Base-by-base conservation (phyloP, 192 early-diverging fungal genomes). In the Coemansia sp. region DNA sequence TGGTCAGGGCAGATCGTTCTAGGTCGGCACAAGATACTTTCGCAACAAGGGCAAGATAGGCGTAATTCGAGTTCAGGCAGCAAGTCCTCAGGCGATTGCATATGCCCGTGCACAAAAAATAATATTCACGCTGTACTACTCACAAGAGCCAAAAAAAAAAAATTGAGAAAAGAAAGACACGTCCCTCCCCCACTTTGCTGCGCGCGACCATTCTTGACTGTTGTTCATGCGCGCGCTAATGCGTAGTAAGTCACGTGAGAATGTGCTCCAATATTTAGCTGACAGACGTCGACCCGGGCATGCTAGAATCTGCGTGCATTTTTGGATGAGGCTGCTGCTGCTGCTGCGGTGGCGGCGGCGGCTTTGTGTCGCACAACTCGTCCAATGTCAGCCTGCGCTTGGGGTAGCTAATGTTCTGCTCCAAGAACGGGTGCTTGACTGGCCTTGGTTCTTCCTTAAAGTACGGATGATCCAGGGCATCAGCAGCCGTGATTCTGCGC, bases 391-490 rank as follows among this genome's bases (percentile, higher is more conserved):
- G 61, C 25, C 71, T 66, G 42, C 79, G 79, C 53, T 77, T 82
- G 2, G 79, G 79, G 57, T 82, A 82, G 46, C 74, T 77, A 39
- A 66, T 77, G 31, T 76, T 77, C 19, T 82, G 74, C 32, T 82
- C 79, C 41, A 82, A 56, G 19, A 82, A 82, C 64, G 79, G 79
- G 47, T 82, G 79, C 19, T 62, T 67, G 17, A 69, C 68, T 1
- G 79, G 79, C 43, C 35, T 58, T 7, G 79, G 79, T 3, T 82
- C 91, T 62, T 96, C 95, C 39, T 82, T 78, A 61, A 96, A 96
- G 60, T 93, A 97, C 24, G 88, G 82, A 73, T 94, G 93, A 22
- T 88, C 87, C 9, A 95, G 71, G 1, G 96, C 96, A 41, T 89
- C 86, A 22, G 86, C 83, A 0, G 94, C 94, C 15, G 88, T 83